Base-by-base conservation (phyloP, 371 early-diverging fungal species). In the Mortierella sp. region DNA sequence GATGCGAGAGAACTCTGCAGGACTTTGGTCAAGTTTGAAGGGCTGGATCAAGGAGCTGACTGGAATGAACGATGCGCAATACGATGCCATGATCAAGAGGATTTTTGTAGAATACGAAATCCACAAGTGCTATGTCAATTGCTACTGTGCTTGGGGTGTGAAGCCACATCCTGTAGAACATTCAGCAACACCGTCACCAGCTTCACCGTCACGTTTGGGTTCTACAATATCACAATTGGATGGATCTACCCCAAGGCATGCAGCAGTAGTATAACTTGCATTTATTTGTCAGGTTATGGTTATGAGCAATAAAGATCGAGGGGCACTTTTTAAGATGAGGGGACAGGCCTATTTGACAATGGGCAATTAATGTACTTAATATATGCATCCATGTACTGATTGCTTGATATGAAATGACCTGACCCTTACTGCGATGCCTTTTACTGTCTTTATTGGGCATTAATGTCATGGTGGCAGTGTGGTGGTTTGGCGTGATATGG, bases 61-160 rank as follows among this genome's bases (percentile, higher is more conserved):
- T 12, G 62, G 62, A 5, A 64, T 80, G 72, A 80, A 61, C 51
- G 75, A 80, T 54, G 66, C 68, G 1, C 72, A 80, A 43, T 80
- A 80, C 55, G 80, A 80, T 14, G 74, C 71, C 28, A 72, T 80
- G 72, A 54, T 80, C 52, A 70, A 68, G 62, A 63, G 69, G 40
- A 37, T 74, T 52, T 75, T 80, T 71, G 57, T 75, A 30, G 80
- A 80, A 58, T 80, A 72, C 43, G 80, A 80, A 43, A 65, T 51
- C 16, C 68, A 74, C 45, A 73, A 68, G 59, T 80, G 80, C 62
- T 80, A 80, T 52, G 68, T 72, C 62, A 80, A 80, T 39, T 80
- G 80, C 63, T 80, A 75, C 39, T 80, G 80, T 39, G 72, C 80
- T 4, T 80, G 80, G 80, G 80, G 80, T 0, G 75, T 80, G n/a